Evolutionary conservation across 805 yeast genomes (phyloP), one percentile per base, ranked within the genome.

Genomic region (Ogataea paradorogensis): DNA sequence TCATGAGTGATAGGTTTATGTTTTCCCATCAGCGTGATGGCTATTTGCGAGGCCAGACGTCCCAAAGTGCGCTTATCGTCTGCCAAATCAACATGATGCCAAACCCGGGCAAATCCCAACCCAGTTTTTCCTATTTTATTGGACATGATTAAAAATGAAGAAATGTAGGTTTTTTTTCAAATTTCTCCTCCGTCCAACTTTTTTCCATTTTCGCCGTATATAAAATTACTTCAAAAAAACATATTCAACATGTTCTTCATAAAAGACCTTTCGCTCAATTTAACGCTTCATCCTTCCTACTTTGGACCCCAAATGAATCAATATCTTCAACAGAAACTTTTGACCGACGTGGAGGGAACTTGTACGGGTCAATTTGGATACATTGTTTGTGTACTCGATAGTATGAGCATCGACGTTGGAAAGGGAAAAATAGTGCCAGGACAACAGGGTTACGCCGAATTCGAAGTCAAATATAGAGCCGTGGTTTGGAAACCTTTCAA

Each of bases 301-400:
- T 91, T 90, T 59, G 99, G 99, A 1, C 96, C 98, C 3, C 95
- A 90, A 53, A 93, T 93, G 98, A 89, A 85, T 65, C 95, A 88
- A 60, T 91, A 81, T 58, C 71, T 93, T 52, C 80, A 95, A 59
- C 86, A 89, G 58, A 90, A 91, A 63, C 73, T 93, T 47, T 74
- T 93, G 43, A 89, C 87, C 50, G 99, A 93, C 60, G 99, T 93
- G 30, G 99, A 93, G 67, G 99, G 99, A 18, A 89, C 98, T 1
- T 93, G 98, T 67, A 90, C 98, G 0, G 99, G 99, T 55, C 96
- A 93, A 64, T 93, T 93, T 69, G 99, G 99, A 10, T 93, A 93
- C 63, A 93, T 93, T 51, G 82, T 93, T 42, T 91, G 97, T 66
- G 99, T 93, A 30, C 72, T 93, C 59, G 98, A 93, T 59, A 87